Evolutionary conservation across 768 basidiomycete species (phyloP).

Genomic region (Lactifluus rugatus): DNA sequence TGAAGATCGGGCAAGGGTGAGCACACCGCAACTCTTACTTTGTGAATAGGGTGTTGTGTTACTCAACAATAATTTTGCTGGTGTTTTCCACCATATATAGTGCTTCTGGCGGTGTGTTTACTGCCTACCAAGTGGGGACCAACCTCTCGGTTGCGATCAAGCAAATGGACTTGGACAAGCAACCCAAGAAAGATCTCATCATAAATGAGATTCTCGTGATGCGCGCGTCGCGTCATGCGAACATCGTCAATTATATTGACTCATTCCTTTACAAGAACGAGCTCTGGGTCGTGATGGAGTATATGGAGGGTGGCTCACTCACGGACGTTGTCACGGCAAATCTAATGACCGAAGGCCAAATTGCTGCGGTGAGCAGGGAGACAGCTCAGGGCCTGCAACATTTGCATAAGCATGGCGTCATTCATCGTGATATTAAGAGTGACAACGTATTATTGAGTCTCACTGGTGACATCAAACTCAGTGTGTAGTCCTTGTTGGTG

Average conservation of each 20-base stretch:
- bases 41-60: neutral
- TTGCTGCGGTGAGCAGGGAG: slow-evolving; percentile 92
- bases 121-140: slow-evolving; percentile 94
- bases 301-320: slow-evolving; percentile 93
- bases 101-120: slow-evolving; percentile 96
- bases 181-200: slow-evolving; percentile 98
- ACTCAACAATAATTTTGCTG: neutral
- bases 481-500: slow-evolving; percentile 42
- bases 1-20: slow-evolving; percentile 98
- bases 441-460: slow-evolving; percentile 92
- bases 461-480: slow-evolving; percentile 95
- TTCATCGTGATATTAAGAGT: slow-evolving; percentile 98
- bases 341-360: slow-evolving; percentile 97
- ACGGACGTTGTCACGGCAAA: slow-evolving; percentile 96
- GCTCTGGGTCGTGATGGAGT: slow-evolving; percentile 99
- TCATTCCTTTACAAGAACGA: slow-evolving; percentile 97
- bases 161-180: slow-evolving; percentile 99
- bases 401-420: slow-evolving; percentile 91
- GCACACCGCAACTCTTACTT: slow-evolving; percentile 22
- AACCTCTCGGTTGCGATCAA: slow-evolving; percentile 96
- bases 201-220: slow-evolving; percentile 99
- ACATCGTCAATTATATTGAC: slow-evolving; percentile 99
- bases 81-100: slow-evolving; percentile 31
- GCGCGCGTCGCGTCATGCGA: slow-evolving; percentile 94
- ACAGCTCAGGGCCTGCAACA: slow-evolving; percentile 90